These are phyloP conservation scores for Penicillium tannophilum DNA, from an alignment of 495 filamentous ascomycete genomes.

Conservation along the genomic window DNA sequence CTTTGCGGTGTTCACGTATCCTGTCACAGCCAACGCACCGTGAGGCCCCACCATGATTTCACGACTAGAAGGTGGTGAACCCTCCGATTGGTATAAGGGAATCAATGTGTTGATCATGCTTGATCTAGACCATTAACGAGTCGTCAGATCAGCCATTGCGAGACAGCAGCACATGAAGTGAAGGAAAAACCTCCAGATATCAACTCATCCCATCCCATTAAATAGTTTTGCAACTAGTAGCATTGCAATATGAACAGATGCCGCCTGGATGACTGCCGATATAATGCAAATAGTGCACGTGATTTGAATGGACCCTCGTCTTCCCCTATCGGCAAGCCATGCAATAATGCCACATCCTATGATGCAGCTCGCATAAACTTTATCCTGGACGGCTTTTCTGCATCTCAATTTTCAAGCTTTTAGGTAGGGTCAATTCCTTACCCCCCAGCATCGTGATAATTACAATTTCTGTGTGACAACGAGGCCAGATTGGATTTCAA, in stretches of 20 bases:
- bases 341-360: neutral
- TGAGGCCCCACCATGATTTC: neutral
- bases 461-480: too few species aligned
- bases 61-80: neutral
- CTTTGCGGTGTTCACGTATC: too few species aligned
- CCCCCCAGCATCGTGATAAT: too few species aligned
- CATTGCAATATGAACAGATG: neutral
- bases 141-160: too few species aligned
- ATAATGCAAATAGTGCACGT: neutral
- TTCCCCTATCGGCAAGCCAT: neutral
- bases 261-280: neutral
- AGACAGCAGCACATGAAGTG: too few species aligned
- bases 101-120: neutral
- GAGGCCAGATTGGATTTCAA: too few species aligned
- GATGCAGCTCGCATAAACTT: neutral
- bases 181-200: too few species aligned
- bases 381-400: too few species aligned
- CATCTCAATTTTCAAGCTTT: too few species aligned
- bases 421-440: too few species aligned
- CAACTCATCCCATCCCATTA: neutral
- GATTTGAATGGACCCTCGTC: neutral
- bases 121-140: too few species aligned
- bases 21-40: too few species aligned
- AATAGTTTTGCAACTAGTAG: neutral
- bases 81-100: neutral